Conservation (phyloP, 495 filamentous ascomycete genomes). For the Pyrenopolyporus hunteri region DNA sequence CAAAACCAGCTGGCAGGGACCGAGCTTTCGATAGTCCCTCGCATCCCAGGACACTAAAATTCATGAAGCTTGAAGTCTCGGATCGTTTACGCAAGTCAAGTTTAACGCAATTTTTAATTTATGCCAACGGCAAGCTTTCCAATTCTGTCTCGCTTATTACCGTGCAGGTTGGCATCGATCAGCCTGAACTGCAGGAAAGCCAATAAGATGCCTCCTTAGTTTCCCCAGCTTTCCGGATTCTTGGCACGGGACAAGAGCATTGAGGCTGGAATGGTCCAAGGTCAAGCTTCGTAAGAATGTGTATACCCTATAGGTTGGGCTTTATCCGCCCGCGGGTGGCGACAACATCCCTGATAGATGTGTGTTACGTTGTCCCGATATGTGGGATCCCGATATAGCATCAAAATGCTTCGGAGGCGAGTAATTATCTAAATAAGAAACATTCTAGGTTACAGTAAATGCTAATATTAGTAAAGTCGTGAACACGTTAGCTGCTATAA, state of each 20-base stretch:
- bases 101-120: slow-evolving; percentile 1
- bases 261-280: slow-evolving; percentile 35
- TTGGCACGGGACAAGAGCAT: slow-evolving; percentile 35
- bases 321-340: slow-evolving; percentile 29
- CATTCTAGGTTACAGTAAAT: too few species aligned
- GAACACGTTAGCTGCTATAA: too few species aligned
- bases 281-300: slow-evolving; percentile 21
- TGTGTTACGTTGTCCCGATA: neutral
- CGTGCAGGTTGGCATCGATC: slow-evolving; percentile 22
- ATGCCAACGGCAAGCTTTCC: slow-evolving; percentile 13
- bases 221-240: slow-evolving; percentile 37
- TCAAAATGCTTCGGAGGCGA: too few species aligned
- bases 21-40: neutral
- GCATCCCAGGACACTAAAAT: neutral
- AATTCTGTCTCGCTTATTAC: slow-evolving; percentile 27
- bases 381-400: slow-evolving; percentile 1
- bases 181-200: slow-evolving; percentile 32
- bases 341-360: slow-evolving; percentile 3
- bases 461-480: too few species aligned
- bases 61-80: too few species aligned
- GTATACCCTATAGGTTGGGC: slow-evolving; percentile 7
- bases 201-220: slow-evolving; percentile 20
- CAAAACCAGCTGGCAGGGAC: neutral
- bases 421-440: too few species aligned
- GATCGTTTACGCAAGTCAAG: slow-evolving; percentile 8